Base-by-base conservation (phyloP, 805 yeast species). In the Candida oleophila region DNA sequence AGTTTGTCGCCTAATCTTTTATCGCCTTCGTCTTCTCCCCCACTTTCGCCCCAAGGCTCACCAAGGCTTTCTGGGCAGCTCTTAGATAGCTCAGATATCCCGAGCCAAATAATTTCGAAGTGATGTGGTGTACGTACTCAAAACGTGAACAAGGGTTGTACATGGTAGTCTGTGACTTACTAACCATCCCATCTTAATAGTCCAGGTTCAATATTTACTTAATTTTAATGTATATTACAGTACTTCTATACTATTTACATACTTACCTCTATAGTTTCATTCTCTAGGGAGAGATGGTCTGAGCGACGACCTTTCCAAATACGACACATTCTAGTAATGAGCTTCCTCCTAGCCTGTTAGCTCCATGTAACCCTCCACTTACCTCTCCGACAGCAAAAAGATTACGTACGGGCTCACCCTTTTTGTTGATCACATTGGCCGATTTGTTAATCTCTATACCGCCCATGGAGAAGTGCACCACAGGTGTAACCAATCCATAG, bases 291-390 rank as follows among this genome's bases (percentile, higher is more conserved):
- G n/a, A 25, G 5, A 25, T 25, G 11, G 4, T 16, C 39, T n/a
- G 39, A 36, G 81, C 83, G 16, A 80, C 82, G 12, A 76, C 68
- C 49, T 71, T 69, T 3, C 85, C 85, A 59, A 76, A 82, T 0
- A 81, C 85, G 5, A 79, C 85, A 67, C 85, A 80, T 53, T 78
- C 82, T 28, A 81, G 62, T 36, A 82, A 64, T 39, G 81, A 73
- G 11, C 82, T 74, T 1, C 86, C 87, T 25, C 81, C 82, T 22
- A 83, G 61, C 60, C 87, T 72, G 54, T 81, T 80, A 14, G 69
- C 74, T 9, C 89, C 89, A 57, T 83, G 88, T 3, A 83, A 77
- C 38, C 87, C 89, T 16, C 87, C 88, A 41, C 83, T 77, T 18
- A 80, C 77, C 58, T 83, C 89, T 12, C 89, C 89, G 18, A 78